These are phyloP conservation scores for Mycena crocata DNA, from an alignment of 768 basidiomycete genomes.

Conservation along the genomic window DNA sequence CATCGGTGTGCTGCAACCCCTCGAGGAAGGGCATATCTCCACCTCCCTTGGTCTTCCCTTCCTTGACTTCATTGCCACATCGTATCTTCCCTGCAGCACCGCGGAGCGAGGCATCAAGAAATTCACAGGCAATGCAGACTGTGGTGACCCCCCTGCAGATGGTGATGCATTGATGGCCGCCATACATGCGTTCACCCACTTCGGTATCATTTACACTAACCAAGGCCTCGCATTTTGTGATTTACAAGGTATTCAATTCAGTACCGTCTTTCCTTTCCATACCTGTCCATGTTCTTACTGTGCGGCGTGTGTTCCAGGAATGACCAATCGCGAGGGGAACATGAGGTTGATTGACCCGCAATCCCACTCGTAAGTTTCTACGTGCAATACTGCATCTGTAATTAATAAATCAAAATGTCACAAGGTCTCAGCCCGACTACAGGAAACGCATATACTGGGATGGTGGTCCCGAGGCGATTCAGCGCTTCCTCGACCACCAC, in stretches of 20 bases:
- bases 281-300: not conserved
- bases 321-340: slow-evolving; percentile 6
- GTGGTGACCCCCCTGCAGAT: slow-evolving; percentile 13
- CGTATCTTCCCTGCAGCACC: slow-evolving; percentile 29
- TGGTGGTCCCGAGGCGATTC: slow-evolving; percentile 4
- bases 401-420: not conserved
- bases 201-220: not conserved
- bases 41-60: slow-evolving; percentile 8
- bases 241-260: slow-evolving; percentile 15
- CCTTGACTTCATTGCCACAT: slow-evolving; percentile 36
- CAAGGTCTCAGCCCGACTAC: not conserved
- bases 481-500: slow-evolving; percentile 22
- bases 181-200: slow-evolving; percentile 39
- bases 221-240: slow-evolving; percentile 10
- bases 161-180: slow-evolving; percentile 27
- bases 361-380: slow-evolving; percentile 22
- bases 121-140: slow-evolving; percentile 38
- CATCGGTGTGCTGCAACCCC: slow-evolving; percentile 24
- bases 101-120: slow-evolving; percentile 30
- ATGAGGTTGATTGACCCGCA: slow-evolving; percentile 24
- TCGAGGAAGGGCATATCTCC: slow-evolving; percentile 3
- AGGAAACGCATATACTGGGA: slow-evolving; percentile 16
- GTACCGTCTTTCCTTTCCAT: not conserved
- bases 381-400: not conserved
- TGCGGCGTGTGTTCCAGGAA: not conserved